A percentile compares a stretch with the other conserved stretches of the same genome.
Conservation (phyloP, 2,329 filamentous ascomycete species). For the Blastomyces percursus region DNA sequence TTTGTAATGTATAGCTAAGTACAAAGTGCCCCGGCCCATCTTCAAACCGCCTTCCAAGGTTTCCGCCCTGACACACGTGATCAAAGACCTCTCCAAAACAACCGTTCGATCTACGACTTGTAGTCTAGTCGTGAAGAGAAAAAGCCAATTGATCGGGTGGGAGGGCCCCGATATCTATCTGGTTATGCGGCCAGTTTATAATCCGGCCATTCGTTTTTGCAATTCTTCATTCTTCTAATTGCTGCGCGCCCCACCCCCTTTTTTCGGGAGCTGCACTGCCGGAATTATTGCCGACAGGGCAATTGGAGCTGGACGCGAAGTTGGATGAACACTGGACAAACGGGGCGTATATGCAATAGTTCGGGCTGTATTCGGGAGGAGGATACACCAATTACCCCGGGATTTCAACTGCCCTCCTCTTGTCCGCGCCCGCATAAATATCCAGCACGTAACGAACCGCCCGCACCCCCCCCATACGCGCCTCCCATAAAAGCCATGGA, state of each 20-base stretch:
- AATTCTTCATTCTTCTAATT: neutral
- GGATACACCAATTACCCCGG: neutral
- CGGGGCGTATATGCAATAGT: neutral
- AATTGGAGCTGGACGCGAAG: neutral
- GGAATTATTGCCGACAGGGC: neutral
- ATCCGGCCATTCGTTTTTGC: neutral
- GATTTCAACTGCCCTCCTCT: neutral
- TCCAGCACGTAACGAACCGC: neutral
- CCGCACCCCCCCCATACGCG: neutral
- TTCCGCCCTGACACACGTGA: no score
- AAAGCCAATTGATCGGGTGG: neutral
- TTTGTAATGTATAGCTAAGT: no score
- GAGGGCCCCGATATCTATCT: neutral
- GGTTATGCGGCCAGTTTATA: neutral
- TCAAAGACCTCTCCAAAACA: no score
- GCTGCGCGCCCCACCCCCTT: neutral
- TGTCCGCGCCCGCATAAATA: neutral
- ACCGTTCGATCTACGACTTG: neutral
- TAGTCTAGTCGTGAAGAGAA: neutral
- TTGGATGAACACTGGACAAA: neutral
- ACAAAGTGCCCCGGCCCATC: no score
- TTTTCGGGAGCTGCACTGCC: neutral
- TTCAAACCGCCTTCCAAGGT: no score
- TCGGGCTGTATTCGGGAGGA: neutral
- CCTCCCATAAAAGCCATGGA: slow-evolving; percentile 35